Evolutionary conservation across 768 basidiomycete species (phyloP), one percentile per base, ranked within the genome.

Genomic region (Macrolepiota dolichaula): DNA sequence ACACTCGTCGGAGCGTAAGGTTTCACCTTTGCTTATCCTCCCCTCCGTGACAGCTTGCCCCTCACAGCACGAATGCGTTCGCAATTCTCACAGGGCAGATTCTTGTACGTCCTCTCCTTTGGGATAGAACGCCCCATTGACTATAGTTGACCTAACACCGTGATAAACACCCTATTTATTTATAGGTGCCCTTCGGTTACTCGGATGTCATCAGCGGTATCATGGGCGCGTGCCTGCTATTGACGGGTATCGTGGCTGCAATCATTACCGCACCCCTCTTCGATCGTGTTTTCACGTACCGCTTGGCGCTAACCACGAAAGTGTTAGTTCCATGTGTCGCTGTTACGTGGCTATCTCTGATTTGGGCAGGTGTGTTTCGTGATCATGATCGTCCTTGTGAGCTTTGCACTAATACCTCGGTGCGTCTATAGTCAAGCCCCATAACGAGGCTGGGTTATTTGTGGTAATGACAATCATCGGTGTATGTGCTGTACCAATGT

Each of bases 271-370:
- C 92, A 0, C 93, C 92, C 0, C 71, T 93, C 3, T 88, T 92
- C 67, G 92, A 94, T 67, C 85, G 92, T 19, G 84, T 92, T n/a
- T 84, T 94, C 62, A 93, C 89, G 10, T 81, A 87, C 64, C 84
- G 84, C 62, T 78, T 92, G 40, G 89, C 85, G 0, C 63, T 83
- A 11, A 83, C 86, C 2, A 66, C 79, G 57, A 90, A 88, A 58
- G 61, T 84, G 0, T 67, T 91, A 10, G 79, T 86, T 15, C 91
- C 91, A 1, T 68, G 87, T 47, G 75, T 89, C 4, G 86, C 79
- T 15, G 77, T 66, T 1, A 77, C 79, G 24, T 94, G 91, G 91
- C 70, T 94, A 13, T 83, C 85, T 4, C 73, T 94, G 17, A 87
- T 94, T 35, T 94, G 91, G 92, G 91, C 87, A 54, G 84, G 91